Evolutionary conservation across 805 yeast species (phyloP), one percentile per base, ranked within the genome.

Genomic region (Metschnikowia shivogae): DNA sequence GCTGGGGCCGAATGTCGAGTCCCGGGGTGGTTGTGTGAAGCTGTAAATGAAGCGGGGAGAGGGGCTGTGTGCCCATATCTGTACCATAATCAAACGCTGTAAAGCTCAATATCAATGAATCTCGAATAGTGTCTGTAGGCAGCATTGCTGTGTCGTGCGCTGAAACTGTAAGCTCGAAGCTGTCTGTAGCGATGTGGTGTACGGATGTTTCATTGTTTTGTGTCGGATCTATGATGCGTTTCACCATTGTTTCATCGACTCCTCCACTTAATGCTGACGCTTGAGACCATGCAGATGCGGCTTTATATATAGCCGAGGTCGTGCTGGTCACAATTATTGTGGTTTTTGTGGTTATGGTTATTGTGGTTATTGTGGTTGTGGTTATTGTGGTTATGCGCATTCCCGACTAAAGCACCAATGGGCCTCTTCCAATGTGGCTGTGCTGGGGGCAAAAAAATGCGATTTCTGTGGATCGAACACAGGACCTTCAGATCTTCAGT

Each of bases 401-500:
- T 17, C n/a, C n/a, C n/a, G n/a, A n/a, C n/a, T n/a, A n/a, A n/a
- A n/a, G n/a, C n/a, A n/a, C n/a, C n/a, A n/a, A n/a, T n/a, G n/a
- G n/a, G n/a, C n/a, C n/a, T n/a, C n/a, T 17, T 17, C 17, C 17
- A 20, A 19, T n/a, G 20, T 14, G 22, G 14, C 10, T 13, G 8
- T 22, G 8, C 6, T 29, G 11, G 19, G n/a, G 3, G n/a, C 35
- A 45, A 52, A 49, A 40, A 17, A 31, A 34, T 54, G 58, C 58
- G 56, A 54, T 54, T 52, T 54, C 58, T 54, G 58, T 54, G 58
- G 58, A 54, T 54, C 56, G 58, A 52, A 54, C 58, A 54, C 56
- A 54, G 58, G 58, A 54, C 58, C 58, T 54, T 47, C 56, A 54
- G 58, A 52, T 54, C 56, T 54, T 54, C 58, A 54, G 58, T 54